phyloP scores from a whole-genome alignment of 495 filamentous ascomycete species.

The Aspergillus ostianus region DNA sequence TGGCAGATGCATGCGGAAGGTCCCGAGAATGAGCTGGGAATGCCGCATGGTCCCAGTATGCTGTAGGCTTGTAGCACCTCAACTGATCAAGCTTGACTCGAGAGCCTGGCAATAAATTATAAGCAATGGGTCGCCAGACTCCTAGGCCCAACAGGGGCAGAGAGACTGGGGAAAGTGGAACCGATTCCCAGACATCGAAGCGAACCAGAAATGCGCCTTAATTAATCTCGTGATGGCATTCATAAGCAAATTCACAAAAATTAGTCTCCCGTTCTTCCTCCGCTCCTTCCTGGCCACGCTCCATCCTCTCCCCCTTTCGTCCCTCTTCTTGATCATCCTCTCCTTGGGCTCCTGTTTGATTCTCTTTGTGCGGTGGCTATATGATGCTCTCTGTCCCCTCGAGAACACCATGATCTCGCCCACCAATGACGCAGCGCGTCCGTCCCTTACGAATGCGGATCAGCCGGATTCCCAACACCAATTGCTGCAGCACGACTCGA shows the following conservation, averaged over 20 bases:
- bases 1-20: not conserved
- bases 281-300: constrained; percentile 13
- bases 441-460: constrained; percentile 18
- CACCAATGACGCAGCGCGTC: constrained; percentile 16
- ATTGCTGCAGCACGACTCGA: constrained; percentile 37
- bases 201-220: not conserved
- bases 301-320: constrained; percentile 25
- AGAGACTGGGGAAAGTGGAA: not conserved
- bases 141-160: not conserved
- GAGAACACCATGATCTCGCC: constrained; percentile 30
- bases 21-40: not conserved
- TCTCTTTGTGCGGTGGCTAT: constrained; percentile 1
- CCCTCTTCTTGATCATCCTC: constrained; percentile 13
- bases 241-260: not conserved
- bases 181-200: not conserved
- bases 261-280: constrained; percentile 16
- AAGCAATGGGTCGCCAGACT: not conserved
- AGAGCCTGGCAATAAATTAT: not conserved
- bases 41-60: not conserved
- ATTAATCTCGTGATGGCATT: not conserved
- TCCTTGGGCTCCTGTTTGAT: not conserved
- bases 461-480: constrained; percentile 24
- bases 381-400: constrained; percentile 11
- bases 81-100: not conserved
- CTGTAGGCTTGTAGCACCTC: not conserved